Evolutionary conservation across 352 stramenopile genomes (phyloP).

Genomic region (Thraustotheca clavata): DNA sequence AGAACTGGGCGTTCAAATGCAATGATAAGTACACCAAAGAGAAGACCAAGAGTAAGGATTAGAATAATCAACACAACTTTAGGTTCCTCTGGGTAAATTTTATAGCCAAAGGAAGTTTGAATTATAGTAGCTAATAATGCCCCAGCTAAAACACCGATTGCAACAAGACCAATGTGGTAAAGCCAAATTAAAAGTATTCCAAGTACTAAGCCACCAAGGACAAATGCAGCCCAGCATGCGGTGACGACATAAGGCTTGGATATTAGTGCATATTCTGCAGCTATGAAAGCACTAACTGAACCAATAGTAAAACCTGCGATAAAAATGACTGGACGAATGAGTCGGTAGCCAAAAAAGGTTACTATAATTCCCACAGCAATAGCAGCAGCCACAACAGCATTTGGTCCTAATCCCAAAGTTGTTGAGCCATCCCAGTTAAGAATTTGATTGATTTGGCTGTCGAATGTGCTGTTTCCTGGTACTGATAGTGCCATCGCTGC

Average conservation of each 20-base stretch:
- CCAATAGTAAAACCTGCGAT: conserved; percentile 57
- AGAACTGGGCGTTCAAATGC: conserved; percentile 44
- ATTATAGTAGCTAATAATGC: conserved; percentile 35
- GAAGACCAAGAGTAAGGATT: conserved; percentile 32
- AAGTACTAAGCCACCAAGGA: conserved; percentile 28
- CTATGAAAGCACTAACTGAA: conserved; percentile 40
- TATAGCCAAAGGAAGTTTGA: conserved; percentile 35
- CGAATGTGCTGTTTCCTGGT: conserved; percentile 4
- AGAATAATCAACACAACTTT: conserved; percentile 39
- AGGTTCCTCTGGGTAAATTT: conserved; percentile 30
- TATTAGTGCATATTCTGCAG: conserved; percentile 33
- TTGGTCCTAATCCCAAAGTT: conserved; percentile 34
- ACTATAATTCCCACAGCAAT: conserved; percentile 35
- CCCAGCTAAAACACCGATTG: conserved; percentile 31
- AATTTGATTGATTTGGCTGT: conserved; percentile 15
- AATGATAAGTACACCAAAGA: conserved; percentile 34
- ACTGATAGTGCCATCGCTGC: too few species aligned
- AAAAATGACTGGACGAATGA: conserved; percentile 54
- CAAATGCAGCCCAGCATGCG: conserved; percentile 40
- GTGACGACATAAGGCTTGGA: conserved; percentile 30
- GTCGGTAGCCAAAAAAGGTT: conserved; percentile 41
- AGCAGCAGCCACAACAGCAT: conserved; percentile 37
- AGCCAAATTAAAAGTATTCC: conserved; percentile 30
- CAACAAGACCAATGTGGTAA: conserved; percentile 36
- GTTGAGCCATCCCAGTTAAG: neutral